A percentile compares a stretch with the other conserved stretches of the same genome.
phyloP scores from a whole-genome alignment of 345 rosid species.

The Lepidium africanum region DNA sequence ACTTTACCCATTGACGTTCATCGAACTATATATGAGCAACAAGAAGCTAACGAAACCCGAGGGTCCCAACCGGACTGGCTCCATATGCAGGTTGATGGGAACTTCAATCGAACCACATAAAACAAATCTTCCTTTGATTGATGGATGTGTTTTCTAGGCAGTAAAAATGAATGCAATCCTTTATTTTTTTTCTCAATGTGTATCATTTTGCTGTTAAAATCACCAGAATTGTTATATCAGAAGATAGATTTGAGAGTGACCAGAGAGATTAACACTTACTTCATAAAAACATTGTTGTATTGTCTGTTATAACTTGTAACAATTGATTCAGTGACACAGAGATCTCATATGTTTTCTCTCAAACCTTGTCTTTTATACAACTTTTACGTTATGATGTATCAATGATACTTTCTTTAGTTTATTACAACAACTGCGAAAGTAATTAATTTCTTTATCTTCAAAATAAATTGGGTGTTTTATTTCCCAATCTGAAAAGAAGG shows the following conservation, averaged over 20 bases:
- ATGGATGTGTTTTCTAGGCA: conserved; percentile 22
- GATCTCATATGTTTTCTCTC: not conserved
- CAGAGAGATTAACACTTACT: conserved; percentile 10
- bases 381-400: conserved; percentile 8
- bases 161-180: conserved; percentile 17
- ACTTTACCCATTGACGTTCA: conserved; percentile 45
- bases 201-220: conserved; percentile 7
- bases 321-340: conserved; percentile 14
- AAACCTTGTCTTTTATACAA: not conserved
- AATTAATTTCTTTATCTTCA: not conserved
- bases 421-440: not conserved
- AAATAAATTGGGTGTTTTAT: not conserved
- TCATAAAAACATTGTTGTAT: conserved; percentile 7
- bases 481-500: not conserved
- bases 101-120: conserved; percentile 38
- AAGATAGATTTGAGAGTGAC: conserved; percentile 10
- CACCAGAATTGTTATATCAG: conserved; percentile 3
- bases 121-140: not conserved
- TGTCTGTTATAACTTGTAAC: conserved; percentile 9
- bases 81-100: conserved; percentile 75
- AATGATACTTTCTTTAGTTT: not conserved
- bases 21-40: conserved; percentile 56
- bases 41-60: conserved; percentile 47
- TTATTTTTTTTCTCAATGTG: not conserved
- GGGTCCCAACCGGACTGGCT: conserved; percentile 65